These are phyloP conservation scores for Rhodotorula taiwanensis DNA, from an alignment of 768 basidiomycete species.

Conservation along the genomic window DNA sequence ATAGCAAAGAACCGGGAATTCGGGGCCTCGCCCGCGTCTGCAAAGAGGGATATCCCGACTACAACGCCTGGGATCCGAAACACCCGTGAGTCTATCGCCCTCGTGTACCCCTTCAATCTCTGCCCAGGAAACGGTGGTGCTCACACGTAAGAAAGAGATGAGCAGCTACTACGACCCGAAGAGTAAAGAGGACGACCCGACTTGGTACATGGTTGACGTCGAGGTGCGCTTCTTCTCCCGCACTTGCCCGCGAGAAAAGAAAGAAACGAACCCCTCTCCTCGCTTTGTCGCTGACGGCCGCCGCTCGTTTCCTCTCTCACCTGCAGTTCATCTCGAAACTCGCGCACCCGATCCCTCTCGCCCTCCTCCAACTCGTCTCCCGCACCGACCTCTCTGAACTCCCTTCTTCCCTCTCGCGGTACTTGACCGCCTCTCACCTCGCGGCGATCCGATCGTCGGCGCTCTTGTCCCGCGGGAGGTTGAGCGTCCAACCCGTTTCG, in stretches of 20 bases:
- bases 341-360: constrained; percentile 66
- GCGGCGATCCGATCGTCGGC: constrained; percentile 52
- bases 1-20: constrained; percentile 52
- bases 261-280: not conserved
- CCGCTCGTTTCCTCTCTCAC: not conserved
- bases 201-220: constrained; percentile 88
- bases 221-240: constrained; percentile 11
- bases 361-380: constrained; percentile 40
- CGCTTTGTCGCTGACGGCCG: too few relatives aligned
- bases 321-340: constrained; percentile 45
- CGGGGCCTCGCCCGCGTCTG: constrained; percentile 75
- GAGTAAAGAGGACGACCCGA: constrained; percentile 65
- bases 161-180: constrained; percentile 50
- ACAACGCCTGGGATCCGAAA: constrained; percentile 50
- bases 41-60: constrained; percentile 82
- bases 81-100: constrained; percentile 24
- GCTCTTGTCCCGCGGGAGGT: constrained; percentile 67
- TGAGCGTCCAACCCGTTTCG: constrained; percentile 78
- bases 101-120: too few relatives aligned
- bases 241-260: not conserved
- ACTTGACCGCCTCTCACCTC: constrained; percentile 23
- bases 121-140: not conserved
- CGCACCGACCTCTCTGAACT: constrained; percentile 13
- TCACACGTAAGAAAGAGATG: not conserved
- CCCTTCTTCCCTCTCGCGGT: constrained; percentile 24